phyloP scores from a whole-genome alignment of 73 alveolate genomes.

The Symbiodinium pilosum region DNA sequence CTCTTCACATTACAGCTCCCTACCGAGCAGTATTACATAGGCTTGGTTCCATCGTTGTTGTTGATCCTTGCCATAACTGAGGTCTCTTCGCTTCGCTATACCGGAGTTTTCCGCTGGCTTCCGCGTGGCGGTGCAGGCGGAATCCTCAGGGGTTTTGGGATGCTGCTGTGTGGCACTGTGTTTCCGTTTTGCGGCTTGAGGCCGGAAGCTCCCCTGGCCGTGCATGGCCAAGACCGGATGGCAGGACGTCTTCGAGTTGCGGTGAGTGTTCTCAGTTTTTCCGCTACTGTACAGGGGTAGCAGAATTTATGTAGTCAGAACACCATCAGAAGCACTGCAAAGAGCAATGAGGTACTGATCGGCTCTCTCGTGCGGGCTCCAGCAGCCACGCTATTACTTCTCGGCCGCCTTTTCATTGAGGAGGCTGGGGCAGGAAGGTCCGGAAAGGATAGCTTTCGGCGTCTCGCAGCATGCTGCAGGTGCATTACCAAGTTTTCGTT shows the following conservation, averaged over 20 bases:
- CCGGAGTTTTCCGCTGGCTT: background rate
- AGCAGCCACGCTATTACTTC: constrained; percentile 33
- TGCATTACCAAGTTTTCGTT: constrained; percentile 40
- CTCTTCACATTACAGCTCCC: constrained; percentile 17
- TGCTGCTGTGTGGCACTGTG: no score
- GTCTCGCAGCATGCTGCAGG: constrained; percentile 7
- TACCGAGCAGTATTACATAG: background rate
- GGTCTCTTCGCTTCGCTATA: background rate
- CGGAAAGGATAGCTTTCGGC: background rate
- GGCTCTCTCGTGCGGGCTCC: constrained; percentile 61
- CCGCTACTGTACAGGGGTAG: no score
- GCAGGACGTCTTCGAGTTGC: background rate
- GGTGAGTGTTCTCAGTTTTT: background rate
- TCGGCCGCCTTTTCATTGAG: constrained; percentile 61
- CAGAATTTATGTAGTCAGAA: no score
- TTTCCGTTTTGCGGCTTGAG: background rate
- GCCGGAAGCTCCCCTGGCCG: constrained; percentile 1
- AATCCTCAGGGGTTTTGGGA: no score
- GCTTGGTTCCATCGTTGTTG: background rate
- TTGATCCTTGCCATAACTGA: background rate
- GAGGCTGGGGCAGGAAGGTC: no score
- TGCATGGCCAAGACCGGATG: background rate
- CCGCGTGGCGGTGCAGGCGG: background rate
- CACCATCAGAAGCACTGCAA: background rate
- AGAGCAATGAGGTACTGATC: constrained; percentile 22